Conservation (phyloP, 2,329 filamentous ascomycete species). For the Lachnellula subtilissima region DNA sequence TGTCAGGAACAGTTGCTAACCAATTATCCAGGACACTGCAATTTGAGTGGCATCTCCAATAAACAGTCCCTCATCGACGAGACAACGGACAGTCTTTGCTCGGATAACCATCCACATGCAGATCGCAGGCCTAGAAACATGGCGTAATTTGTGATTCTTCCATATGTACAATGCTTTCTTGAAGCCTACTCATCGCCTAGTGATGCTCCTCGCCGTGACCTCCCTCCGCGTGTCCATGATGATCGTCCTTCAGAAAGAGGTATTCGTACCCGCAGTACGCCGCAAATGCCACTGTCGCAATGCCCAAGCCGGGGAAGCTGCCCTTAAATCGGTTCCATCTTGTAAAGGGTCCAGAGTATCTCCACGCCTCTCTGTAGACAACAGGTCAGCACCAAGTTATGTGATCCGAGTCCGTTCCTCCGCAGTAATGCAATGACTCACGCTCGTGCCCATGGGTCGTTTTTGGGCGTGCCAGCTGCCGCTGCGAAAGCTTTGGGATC, state of each 20-base stretch:
- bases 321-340: slow-evolving; percentile 85
- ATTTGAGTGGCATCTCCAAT: too few species aligned
- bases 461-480: slow-evolving; percentile 55
- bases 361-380: slow-evolving; percentile 90
- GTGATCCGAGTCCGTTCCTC: neutral
- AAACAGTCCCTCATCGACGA: too few species aligned
- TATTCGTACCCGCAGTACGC: slow-evolving; percentile 88
- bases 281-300: slow-evolving; percentile 85
- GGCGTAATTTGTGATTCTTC: slow-evolving; percentile 3
- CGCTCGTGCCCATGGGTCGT: slow-evolving; percentile 64
- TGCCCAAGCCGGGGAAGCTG: slow-evolving; percentile 85
- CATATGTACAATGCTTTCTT: slow-evolving; percentile 36
- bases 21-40: too few species aligned
- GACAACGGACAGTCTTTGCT: too few species aligned
- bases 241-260: slow-evolving; percentile 72
- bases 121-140: too few species aligned
- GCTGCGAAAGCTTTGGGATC: slow-evolving; percentile 75
- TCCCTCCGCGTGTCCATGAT: slow-evolving; percentile 47
- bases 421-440: slow-evolving; percentile 37
- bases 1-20: too few species aligned
- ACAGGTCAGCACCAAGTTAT: slow-evolving; percentile 12
- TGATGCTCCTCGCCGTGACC: slow-evolving; percentile 55
- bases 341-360: slow-evolving; percentile 84
- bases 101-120: too few species aligned
- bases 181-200: slow-evolving; percentile 34